phyloP scores from a whole-genome alignment of 352 stramenopile genomes.

The Pythium brassicae region DNA sequence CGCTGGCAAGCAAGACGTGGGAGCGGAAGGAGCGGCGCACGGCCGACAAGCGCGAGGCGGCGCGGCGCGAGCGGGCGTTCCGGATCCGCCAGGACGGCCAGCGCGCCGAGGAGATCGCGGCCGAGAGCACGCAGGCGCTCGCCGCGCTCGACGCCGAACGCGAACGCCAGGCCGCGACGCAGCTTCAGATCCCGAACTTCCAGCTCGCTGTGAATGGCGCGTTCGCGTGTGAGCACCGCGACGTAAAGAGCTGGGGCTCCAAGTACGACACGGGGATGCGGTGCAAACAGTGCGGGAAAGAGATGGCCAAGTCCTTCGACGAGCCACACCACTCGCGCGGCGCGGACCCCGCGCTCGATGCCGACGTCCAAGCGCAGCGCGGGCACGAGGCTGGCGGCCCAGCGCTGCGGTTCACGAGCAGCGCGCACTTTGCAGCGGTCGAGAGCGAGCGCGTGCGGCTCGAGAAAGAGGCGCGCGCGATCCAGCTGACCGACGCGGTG shows the following conservation, averaged over 20 bases:
- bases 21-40: slow-evolving; percentile 54
- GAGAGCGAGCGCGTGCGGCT: slow-evolving; percentile 59
- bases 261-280: slow-evolving; percentile 50
- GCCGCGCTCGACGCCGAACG: slow-evolving; percentile 24
- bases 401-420: slow-evolving; percentile 28
- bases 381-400: slow-evolving; percentile 33
- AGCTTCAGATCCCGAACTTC: slow-evolving; percentile 65
- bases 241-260: slow-evolving; percentile 62
- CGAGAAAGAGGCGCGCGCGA: slow-evolving; percentile 61
- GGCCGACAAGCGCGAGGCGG: slow-evolving; percentile 33
- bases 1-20: slow-evolving; percentile 69
- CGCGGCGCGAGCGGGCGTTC: slow-evolving; percentile 42
- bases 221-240: slow-evolving; percentile 48
- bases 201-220: slow-evolving; percentile 26
- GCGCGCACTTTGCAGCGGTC: slow-evolving; percentile 36
- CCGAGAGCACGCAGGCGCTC: slow-evolving; percentile 30
- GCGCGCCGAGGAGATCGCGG: slow-evolving; percentile 29
- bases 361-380: slow-evolving; percentile 49
- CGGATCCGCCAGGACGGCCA: slow-evolving; percentile 50
- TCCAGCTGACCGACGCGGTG: slow-evolving; percentile 43
- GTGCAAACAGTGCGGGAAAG: slow-evolving; percentile 67
- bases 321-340: slow-evolving; percentile 43
- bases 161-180: slow-evolving; percentile 17
- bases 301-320: slow-evolving; percentile 59
- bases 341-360: slow-evolving; percentile 40